A percentile compares a stretch with the other conserved stretches of the same genome.
Evolutionary conservation across 73 alveolate genomes (phyloP).

Genomic region (Paramecium octaurelia): DNA sequence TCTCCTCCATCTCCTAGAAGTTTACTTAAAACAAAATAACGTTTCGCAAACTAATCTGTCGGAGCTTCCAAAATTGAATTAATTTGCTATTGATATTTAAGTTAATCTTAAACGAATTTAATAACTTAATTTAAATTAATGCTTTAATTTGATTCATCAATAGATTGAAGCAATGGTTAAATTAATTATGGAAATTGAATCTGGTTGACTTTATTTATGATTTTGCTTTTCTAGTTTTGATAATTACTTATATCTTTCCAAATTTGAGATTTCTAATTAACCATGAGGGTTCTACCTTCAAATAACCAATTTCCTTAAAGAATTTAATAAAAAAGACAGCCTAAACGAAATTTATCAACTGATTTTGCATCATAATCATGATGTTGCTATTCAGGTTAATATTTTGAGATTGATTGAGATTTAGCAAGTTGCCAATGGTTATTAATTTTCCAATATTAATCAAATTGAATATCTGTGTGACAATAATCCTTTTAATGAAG

Average conservation of each 20-base stretch:
- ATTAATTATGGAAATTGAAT: too few species aligned
- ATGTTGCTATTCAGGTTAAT: not conserved
- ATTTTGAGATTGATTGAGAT: not conserved
- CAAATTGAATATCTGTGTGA: not conserved
- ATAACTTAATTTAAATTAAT: too few species aligned
- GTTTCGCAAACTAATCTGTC: not conserved
- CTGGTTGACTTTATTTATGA: not conserved
- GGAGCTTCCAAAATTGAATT: not conserved
- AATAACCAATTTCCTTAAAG: not conserved
- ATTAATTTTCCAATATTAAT: not conserved
- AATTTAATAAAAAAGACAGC: not conserved
- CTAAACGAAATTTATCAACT: not conserved
- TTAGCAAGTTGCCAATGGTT: not conserved
- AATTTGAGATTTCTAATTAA: not conserved
- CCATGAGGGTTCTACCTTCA: not conserved
- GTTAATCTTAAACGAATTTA: not conserved
- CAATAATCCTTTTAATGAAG: not conserved
- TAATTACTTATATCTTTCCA: too few species aligned
- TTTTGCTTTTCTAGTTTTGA: too few species aligned
- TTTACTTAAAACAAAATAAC: not conserved
- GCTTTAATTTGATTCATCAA: not conserved
- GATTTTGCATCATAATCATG: not conserved
- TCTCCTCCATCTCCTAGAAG: not conserved
- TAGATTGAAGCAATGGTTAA: not conserved
- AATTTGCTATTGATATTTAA: not conserved